These are phyloP conservation scores for Cantharellus anzutake DNA, from an alignment of 768 basidiomycete species.

Conservation along the genomic window DNA sequence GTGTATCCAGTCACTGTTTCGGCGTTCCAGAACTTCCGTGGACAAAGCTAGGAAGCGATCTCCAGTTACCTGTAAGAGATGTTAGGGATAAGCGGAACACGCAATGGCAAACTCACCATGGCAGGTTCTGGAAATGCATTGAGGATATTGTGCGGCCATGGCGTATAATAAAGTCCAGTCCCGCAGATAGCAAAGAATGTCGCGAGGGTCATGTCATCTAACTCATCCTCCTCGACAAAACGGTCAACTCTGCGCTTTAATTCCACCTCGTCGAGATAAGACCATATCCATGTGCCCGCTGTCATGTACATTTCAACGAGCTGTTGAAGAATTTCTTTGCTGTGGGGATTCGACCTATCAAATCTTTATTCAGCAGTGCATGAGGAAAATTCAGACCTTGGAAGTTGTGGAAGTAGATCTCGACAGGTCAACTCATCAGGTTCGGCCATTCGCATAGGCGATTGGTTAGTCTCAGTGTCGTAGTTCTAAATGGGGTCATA, in stretches of 20 bases:
- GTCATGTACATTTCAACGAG: conserved; percentile 65
- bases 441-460: too few relatives aligned
- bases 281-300: conserved; percentile 77
- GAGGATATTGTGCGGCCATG: conserved; percentile 41
- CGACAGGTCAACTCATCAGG: background rate
- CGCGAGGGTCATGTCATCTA: conserved; percentile 46
- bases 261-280: conserved; percentile 45
- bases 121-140: conserved; percentile 13
- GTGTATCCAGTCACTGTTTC: conserved; percentile 33
- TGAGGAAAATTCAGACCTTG: background rate
- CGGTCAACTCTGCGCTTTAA: conserved; percentile 48
- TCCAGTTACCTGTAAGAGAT: background rate
- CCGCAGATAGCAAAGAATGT: conserved; percentile 62
- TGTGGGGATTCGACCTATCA: background rate
- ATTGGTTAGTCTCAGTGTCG: too few relatives aligned
- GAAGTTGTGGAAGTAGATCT: background rate
- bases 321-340: conserved; percentile 12
- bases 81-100: background rate
- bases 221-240: conserved; percentile 43
- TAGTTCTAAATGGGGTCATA: background rate
- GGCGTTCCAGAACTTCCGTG: conserved; percentile 20
- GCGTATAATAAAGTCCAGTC: conserved; percentile 52
- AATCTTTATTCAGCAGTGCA: too few relatives aligned
- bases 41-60: conserved; percentile 11
- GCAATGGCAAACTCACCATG: background rate